These are phyloP conservation scores for Plectranthus barbatus DNA, from an alignment of 257 asterid genomes.

Conservation along the genomic window DNA sequence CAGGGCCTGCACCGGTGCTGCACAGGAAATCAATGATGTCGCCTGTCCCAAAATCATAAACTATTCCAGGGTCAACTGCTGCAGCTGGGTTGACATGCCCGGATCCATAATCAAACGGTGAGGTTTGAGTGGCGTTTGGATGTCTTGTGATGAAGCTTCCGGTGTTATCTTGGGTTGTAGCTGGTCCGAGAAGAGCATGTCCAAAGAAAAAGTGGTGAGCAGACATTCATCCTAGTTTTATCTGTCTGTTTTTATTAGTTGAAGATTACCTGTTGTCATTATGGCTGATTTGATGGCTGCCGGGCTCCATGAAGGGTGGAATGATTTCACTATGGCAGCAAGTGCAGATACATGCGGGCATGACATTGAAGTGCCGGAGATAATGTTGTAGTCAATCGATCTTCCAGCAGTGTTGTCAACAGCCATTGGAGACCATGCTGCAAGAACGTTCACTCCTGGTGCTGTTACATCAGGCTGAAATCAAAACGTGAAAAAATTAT, in stretches of 20 bases:
- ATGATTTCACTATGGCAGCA: slow-evolving; percentile 47
- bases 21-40: slow-evolving; percentile 46
- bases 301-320: slow-evolving; percentile 56
- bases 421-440: slow-evolving; percentile 59
- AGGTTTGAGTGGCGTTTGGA: slow-evolving; percentile 31
- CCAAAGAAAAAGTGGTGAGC: neutral
- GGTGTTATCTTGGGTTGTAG: slow-evolving; percentile 36
- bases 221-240: neutral
- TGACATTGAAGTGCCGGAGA: slow-evolving; percentile 64
- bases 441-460: slow-evolving; percentile 52
- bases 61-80: slow-evolving; percentile 50
- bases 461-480: slow-evolving; percentile 58
- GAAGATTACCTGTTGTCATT: slow-evolving; percentile 52
- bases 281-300: slow-evolving; percentile 59
- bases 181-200: slow-evolving; percentile 11
- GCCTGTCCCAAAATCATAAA: slow-evolving; percentile 36
- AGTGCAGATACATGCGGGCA: slow-evolving; percentile 58
- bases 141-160: slow-evolving; percentile 31
- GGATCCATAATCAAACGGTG: slow-evolving; percentile 55
- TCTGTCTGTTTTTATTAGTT: neutral
- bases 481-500: slow-evolving; percentile 3
- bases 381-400: slow-evolving; percentile 33
- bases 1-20: slow-evolving; percentile 43
- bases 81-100: slow-evolving; percentile 50
- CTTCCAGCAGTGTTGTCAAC: slow-evolving; percentile 32